A percentile compares a stretch with the other conserved stretches of the same genome.
Conservation (phyloP, 176 grass and related monocot species). For the Eragrostis curvula region DNA sequence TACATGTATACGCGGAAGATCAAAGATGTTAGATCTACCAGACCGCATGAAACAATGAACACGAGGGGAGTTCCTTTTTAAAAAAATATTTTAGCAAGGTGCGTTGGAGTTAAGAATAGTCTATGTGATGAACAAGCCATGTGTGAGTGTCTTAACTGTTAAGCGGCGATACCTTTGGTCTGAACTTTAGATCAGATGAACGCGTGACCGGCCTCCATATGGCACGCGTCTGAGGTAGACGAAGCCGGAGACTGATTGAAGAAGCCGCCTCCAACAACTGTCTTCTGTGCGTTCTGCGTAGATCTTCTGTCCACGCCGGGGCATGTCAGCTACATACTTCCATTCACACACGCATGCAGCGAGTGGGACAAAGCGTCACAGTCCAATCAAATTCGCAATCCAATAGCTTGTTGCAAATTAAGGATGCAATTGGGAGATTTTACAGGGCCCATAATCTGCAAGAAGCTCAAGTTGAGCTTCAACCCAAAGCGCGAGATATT, state of each 20-base stretch:
- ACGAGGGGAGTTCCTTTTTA: neutral
- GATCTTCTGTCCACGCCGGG: conserved; percentile 11
- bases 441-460: neutral
- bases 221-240: conserved; percentile 11
- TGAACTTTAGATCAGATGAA: neutral
- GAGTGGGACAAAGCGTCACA: neutral
- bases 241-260: neutral
- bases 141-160: neutral
- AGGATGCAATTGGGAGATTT: neutral
- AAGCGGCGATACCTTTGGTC: neutral
- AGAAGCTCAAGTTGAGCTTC: neutral
- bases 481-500: neutral
- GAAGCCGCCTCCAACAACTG: neutral
- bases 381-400: neutral
- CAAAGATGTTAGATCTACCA: neutral
- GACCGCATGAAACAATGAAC: neutral
- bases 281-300: neutral
- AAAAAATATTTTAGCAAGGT: neutral
- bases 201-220: conserved; percentile 36
- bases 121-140: neutral
- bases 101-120: neutral
- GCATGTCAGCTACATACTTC: neutral
- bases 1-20: neutral
- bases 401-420: neutral
- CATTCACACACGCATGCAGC: neutral